These are phyloP conservation scores for Coniochaeta pulveracea DNA, from an alignment of 2,329 filamentous ascomycete genomes.

Conservation along the genomic window DNA sequence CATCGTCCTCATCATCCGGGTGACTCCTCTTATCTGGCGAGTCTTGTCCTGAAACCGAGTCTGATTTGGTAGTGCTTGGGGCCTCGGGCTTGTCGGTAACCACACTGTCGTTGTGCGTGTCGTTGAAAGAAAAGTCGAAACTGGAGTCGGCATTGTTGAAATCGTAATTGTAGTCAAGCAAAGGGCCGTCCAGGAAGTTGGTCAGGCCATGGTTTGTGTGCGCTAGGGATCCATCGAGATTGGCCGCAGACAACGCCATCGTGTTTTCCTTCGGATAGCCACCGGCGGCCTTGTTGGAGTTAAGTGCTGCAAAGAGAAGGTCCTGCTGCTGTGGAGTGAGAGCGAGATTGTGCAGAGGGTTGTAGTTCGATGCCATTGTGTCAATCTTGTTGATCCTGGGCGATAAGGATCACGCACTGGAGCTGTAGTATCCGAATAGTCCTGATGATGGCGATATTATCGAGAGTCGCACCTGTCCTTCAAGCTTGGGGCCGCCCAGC, in stretches of 20 bases:
- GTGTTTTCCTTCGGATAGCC: slow-evolving; percentile 23
- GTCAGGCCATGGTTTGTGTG: slow-evolving; percentile 31
- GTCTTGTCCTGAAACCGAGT: slow-evolving; percentile 46
- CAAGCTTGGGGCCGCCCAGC: too few species aligned
- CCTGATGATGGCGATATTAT: too few species aligned
- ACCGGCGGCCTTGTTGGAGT: slow-evolving; percentile 48
- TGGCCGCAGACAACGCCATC: slow-evolving; percentile 32
- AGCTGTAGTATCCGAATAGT: too few species aligned
- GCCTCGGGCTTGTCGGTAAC: slow-evolving; percentile 63
- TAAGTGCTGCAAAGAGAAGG: slow-evolving; percentile 64
- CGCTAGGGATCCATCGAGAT: slow-evolving; percentile 37
- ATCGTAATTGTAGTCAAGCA: slow-evolving; percentile 70
- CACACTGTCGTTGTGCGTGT: slow-evolving; percentile 49
- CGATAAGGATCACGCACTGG: too few species aligned
- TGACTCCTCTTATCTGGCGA: slow-evolving; percentile 61
- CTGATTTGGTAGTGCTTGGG: slow-evolving; percentile 32
- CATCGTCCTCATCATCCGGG: slow-evolving; percentile 59
- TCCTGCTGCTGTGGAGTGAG: slow-evolving; percentile 68
- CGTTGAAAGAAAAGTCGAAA: slow-evolving; percentile 61
- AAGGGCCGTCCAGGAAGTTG: slow-evolving; percentile 64
- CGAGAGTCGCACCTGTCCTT: too few species aligned
- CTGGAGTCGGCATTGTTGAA: slow-evolving; percentile 57
- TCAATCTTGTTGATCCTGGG: slow-evolving; percentile 4
- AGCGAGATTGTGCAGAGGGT: slow-evolving; percentile 46
- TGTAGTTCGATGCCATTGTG: slow-evolving; percentile 39